phyloP scores from a whole-genome alignment of 2,329 filamentous ascomycete species.

The Myriosclerotinia duriaeana region DNA sequence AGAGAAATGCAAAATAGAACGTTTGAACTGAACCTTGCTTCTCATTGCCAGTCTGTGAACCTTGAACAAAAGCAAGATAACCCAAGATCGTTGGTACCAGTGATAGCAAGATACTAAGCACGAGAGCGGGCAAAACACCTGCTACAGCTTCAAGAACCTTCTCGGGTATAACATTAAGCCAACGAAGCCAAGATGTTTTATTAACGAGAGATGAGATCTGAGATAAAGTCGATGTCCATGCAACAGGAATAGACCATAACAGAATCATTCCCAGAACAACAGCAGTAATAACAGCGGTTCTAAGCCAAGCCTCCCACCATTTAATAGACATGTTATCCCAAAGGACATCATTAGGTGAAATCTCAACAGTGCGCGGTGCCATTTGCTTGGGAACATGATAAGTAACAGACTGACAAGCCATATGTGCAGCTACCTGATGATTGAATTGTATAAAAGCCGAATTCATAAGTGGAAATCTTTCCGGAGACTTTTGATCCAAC shows the following conservation, averaged over 20 bases:
- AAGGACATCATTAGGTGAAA: conserved; percentile 86
- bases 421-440: conserved; percentile 93
- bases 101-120: conserved; percentile 76
- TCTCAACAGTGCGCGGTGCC: conserved; percentile 88
- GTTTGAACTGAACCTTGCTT: conserved; percentile 81
- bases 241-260: conserved; percentile 87
- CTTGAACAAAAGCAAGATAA: conserved; percentile 70
- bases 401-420: conserved; percentile 90
- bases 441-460: conserved; percentile 99
- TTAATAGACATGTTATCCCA: conserved; percentile 97
- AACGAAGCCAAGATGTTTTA: conserved; percentile 66
- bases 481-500: conserved; percentile 78
- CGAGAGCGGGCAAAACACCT: conserved; percentile 78
- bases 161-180: conserved; percentile 64
- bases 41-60: conserved; percentile 78
- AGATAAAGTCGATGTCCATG: conserved; percentile 79
- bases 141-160: conserved; percentile 66
- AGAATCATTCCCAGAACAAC: conserved; percentile 74
- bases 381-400: conserved; percentile 93
- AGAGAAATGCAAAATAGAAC: conserved; percentile 92
- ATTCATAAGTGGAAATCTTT: conserved; percentile 88
- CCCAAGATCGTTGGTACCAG: conserved; percentile 78
- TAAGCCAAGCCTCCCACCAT: conserved; percentile 83
- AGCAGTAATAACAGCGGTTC: conserved; percentile 60
- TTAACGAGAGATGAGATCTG: conserved; percentile 71